Evolutionary conservation across 306 rosid species (phyloP).

Genomic region (Lupinus albus): DNA sequence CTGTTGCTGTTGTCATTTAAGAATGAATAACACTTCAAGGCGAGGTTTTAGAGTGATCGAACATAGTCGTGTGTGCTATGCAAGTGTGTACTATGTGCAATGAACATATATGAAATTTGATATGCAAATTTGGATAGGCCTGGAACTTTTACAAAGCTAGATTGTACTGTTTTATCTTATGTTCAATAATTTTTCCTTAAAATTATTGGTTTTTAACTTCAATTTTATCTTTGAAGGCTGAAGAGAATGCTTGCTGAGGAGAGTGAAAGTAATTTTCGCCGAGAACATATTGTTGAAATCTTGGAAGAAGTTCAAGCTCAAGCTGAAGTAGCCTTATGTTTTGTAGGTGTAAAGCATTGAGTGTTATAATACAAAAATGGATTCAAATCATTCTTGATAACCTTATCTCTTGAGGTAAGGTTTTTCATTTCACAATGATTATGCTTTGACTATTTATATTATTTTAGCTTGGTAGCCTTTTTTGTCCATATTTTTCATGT

Average conservation of each 20-base stretch:
- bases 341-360: slow-evolving; percentile 85
- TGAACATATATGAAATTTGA: not conserved
- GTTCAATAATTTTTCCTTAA: slow-evolving; percentile 5
- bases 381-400: slow-evolving; percentile 12
- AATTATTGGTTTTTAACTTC: slow-evolving; percentile 21
- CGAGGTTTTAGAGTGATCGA: not conserved
- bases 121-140: not conserved
- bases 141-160: slow-evolving; percentile 5
- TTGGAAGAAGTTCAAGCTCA: slow-evolving; percentile 88
- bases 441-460: too few relatives aligned
- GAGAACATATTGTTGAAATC: slow-evolving; percentile 72
- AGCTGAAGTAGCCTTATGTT: slow-evolving; percentile 94
- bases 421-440: too few relatives aligned
- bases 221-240: slow-evolving; percentile 51
- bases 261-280: slow-evolving; percentile 54
- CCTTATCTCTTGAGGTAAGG: too few relatives aligned
- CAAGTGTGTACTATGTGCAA: not conserved
- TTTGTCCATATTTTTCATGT: too few relatives aligned
- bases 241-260: slow-evolving; percentile 74
- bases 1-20: not conserved
- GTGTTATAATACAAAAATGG: not conserved
- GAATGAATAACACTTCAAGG: not conserved
- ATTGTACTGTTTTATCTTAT: not conserved
- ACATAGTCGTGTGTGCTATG: not conserved
- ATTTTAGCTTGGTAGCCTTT: too few relatives aligned